phyloP scores from a whole-genome alignment of 2,329 filamentous ascomycete genomes.

The Nectriaceae sp. region DNA sequence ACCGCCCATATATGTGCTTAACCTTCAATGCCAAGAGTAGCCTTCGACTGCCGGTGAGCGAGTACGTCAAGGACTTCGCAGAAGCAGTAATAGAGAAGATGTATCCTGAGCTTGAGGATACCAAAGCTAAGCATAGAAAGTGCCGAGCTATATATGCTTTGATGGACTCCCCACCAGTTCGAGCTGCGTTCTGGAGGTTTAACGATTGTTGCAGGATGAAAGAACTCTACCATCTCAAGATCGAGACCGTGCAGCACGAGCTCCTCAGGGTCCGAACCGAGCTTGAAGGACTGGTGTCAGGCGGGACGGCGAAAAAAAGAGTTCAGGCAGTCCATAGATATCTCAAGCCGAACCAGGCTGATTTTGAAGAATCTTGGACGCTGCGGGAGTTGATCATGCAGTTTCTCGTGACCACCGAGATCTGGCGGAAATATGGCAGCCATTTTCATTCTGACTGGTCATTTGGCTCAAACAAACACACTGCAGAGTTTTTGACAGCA shows the following conservation, averaged over 20 bases:
- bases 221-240: not conserved
- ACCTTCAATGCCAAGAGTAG: slow-evolving; percentile 7
- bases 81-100: slow-evolving; percentile 12
- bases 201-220: not conserved
- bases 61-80: slow-evolving; percentile 23
- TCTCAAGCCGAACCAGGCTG: not conserved
- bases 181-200: slow-evolving; percentile 24
- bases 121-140: slow-evolving; percentile 13
- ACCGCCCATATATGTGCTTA: slow-evolving; percentile 8
- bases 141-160: slow-evolving; percentile 22
- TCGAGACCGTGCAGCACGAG: not conserved
- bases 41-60: slow-evolving; percentile 7
- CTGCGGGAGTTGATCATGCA: slow-evolving; percentile 18
- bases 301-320: slow-evolving; percentile 7
- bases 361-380: slow-evolving; percentile 4
- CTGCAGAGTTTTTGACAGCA: slow-evolving; percentile 24
- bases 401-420: slow-evolving; percentile 27
- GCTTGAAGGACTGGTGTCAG: slow-evolving; percentile 22
- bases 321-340: slow-evolving; percentile 11
- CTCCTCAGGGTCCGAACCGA: slow-evolving; percentile 9
- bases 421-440: slow-evolving; percentile 26
- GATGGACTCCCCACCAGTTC: slow-evolving; percentile 26
- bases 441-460: slow-evolving; percentile 21
- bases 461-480: slow-evolving; percentile 14
- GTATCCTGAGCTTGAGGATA: slow-evolving; percentile 10